Conservation (phyloP, 225 moss, liverwort and hornwort genomes). For the Straminergon stramineum region DNA sequence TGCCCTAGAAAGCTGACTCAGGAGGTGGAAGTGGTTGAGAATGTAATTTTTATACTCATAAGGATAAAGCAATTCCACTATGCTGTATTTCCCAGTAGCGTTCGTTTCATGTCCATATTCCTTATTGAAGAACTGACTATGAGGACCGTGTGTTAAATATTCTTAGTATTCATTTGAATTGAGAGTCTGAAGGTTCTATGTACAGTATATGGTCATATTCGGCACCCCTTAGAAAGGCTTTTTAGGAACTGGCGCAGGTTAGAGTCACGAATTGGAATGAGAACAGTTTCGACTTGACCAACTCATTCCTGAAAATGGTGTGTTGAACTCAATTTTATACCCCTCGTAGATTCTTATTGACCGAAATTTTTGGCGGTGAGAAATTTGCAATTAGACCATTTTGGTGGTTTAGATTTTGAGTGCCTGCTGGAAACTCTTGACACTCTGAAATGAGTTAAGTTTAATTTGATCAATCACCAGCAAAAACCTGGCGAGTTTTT, state of each 20-base stretch:
- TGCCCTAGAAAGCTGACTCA: neutral
- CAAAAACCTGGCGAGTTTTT: neutral
- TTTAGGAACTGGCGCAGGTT: neutral
- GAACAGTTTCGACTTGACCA: neutral
- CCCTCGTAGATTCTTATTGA: neutral
- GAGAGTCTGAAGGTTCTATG: neutral
- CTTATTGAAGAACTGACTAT: neutral
- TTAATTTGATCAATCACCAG: neutral
- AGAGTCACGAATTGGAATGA: neutral
- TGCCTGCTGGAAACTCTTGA: neutral
- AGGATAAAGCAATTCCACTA: neutral
- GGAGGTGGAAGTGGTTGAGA: constrained; percentile 14
- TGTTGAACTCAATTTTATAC: neutral
- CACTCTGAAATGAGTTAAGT: neutral
- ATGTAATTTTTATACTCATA: neutral
- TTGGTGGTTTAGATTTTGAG: neutral
- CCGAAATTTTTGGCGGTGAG: neutral
- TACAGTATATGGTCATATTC: neutral
- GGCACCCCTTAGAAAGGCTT: neutral
- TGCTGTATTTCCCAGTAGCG: neutral
- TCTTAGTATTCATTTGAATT: neutral
- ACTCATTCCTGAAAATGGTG: neutral
- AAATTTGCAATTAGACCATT: neutral
- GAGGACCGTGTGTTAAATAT: neutral
- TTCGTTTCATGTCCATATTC: neutral